Percentiles rank a stretch among this genome's conserved stretches.
These are phyloP conservation scores for Adiantum capillusveneris DNA, from an alignment of 75 land plant genomes.

Conservation along the genomic window DNA sequence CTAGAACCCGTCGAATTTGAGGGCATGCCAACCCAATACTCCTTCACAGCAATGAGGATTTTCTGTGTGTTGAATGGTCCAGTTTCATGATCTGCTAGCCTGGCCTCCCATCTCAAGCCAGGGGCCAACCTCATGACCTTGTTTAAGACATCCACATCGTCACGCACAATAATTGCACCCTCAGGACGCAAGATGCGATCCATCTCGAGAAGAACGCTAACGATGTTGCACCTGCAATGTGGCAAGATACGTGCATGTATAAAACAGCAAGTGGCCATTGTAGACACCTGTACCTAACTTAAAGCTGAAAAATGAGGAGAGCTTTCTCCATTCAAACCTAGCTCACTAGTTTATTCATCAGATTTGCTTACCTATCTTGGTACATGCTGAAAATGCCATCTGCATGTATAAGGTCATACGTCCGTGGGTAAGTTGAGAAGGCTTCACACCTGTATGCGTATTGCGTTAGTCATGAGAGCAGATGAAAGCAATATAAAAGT, in stretches of 20 bases:
- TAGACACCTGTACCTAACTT: too few relatives aligned
- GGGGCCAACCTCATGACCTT: slow-evolving; percentile 42
- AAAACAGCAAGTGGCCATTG: too few relatives aligned
- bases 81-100: slow-evolving; percentile 67
- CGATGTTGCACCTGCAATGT: slow-evolving; percentile 66
- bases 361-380: slow-evolving; percentile 47
- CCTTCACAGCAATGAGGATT: slow-evolving; percentile 62
- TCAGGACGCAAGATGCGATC: slow-evolving; percentile 82
- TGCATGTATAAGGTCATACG: slow-evolving; percentile 55
- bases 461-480: not conserved
- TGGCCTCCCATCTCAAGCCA: slow-evolving; percentile 73
- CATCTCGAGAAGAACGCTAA: slow-evolving; percentile 77
- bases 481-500: not conserved
- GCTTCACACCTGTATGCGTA: slow-evolving; percentile 61
- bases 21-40: slow-evolving; percentile 63
- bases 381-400: slow-evolving; percentile 50
- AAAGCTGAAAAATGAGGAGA: too few relatives aligned
- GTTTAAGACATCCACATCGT: slow-evolving; percentile 58
- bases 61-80: slow-evolving; percentile 83
- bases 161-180: slow-evolving; percentile 65
- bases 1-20: slow-evolving; percentile 15
- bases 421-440: slow-evolving; percentile 49
- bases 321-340: too few relatives aligned
- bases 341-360: too few relatives aligned
- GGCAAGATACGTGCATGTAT: not conserved